These are phyloP conservation scores for Penicillium brevicompactum DNA, from an alignment of 2,329 filamentous ascomycete species.

Conservation along the genomic window DNA sequence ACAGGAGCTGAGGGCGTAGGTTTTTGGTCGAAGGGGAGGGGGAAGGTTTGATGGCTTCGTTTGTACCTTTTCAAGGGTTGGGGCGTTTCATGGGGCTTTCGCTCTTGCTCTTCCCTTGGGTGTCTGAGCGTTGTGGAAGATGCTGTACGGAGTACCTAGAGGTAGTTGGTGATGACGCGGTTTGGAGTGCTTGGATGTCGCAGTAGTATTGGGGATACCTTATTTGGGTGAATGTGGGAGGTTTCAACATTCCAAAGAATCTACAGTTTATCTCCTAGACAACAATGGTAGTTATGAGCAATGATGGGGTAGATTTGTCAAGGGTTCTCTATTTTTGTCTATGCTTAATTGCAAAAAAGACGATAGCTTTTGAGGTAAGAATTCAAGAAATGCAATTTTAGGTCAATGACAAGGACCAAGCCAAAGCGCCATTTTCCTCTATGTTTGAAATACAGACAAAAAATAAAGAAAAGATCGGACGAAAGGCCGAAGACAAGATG, in stretches of 20 bases:
- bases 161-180: background rate
- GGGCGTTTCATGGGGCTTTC: no score
- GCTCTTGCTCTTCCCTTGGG: no score
- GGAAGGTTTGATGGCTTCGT: no score
- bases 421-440: background rate
- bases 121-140: no score
- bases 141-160: no score
- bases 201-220: slow-evolving; percentile 7
- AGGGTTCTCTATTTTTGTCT: slow-evolving; percentile 1
- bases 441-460: background rate
- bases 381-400: slow-evolving; percentile 3
- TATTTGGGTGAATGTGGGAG: background rate
- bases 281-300: background rate
- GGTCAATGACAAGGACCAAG: background rate
- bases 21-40: no score
- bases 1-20: no score
- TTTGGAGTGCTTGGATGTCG: background rate
- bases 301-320: background rate
- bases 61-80: no score
- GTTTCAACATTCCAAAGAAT: slow-evolving; percentile 8
- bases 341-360: background rate
- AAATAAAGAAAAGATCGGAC: background rate
- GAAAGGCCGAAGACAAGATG: background rate
- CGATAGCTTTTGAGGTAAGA: background rate
- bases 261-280: background rate